These are phyloP conservation scores for Calocybe cyanea DNA, from an alignment of 768 basidiomycete genomes.

Conservation along the genomic window DNA sequence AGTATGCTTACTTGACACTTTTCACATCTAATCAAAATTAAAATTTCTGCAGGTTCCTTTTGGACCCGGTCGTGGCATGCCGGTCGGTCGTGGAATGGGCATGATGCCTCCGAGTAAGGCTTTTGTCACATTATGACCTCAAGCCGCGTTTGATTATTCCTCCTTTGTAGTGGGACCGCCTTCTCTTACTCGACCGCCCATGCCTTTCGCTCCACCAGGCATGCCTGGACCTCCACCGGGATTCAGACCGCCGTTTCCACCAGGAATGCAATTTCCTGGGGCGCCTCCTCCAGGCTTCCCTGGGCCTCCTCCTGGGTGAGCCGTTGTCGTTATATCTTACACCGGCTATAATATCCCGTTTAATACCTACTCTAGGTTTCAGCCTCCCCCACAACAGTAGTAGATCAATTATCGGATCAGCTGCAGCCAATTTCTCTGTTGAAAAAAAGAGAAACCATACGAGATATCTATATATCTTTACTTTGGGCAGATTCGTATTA, in stretches of 20 bases:
- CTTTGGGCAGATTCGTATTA: conserved; percentile 10
- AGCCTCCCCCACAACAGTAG: conserved; percentile 45
- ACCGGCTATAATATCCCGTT: background rate
- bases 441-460: conserved; percentile 16
- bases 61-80: conserved; percentile 93
- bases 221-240: conserved; percentile 88
- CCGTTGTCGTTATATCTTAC: conserved; percentile 1
- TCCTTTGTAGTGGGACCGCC: conserved; percentile 51
- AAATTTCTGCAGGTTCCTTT: conserved; percentile 57
- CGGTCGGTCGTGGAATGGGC: conserved; percentile 95
- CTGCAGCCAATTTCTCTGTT: conserved; percentile 1
- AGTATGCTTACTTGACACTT: conserved; percentile 39
- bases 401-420: background rate
- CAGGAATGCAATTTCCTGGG: conserved; percentile 74
- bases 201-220: conserved; percentile 65
- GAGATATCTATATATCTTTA: conserved; percentile 6
- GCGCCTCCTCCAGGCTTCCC: conserved; percentile 78
- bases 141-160: conserved; percentile 15
- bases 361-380: conserved; percentile 35
- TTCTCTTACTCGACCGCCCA: conserved; percentile 63
- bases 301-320: conserved; percentile 83
- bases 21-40: background rate
- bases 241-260: conserved; percentile 81
- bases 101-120: conserved; percentile 84
- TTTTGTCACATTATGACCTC: background rate